A percentile compares a stretch with the other conserved stretches of the same genome.
Evolutionary conservation across 371 early-diverging fungal species (phyloP).

Genomic region (Mortierella polycephala): DNA sequence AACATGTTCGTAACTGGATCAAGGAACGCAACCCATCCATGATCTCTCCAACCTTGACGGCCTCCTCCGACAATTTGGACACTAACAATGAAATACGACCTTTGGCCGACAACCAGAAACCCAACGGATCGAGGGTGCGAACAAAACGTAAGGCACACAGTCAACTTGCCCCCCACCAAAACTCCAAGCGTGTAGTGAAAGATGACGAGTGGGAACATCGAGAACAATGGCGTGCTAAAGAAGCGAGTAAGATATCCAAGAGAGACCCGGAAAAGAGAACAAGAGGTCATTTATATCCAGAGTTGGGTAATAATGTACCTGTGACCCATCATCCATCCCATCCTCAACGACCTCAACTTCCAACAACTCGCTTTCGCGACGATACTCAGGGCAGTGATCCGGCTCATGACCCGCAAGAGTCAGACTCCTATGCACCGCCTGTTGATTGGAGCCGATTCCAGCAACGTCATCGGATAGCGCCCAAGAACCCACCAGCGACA

Average conservation of each 20-base stretch:
- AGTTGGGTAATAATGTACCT: too few species aligned
- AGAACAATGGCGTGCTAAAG: too few species aligned
- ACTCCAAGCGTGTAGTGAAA: too few species aligned
- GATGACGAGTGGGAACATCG: too few species aligned
- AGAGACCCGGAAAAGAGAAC: too few species aligned
- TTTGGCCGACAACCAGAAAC: background rate
- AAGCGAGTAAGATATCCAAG: too few species aligned
- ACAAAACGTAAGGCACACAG: constrained; percentile 3
- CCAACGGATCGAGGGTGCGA: constrained; percentile 1
- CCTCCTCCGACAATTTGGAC: constrained; percentile 13
- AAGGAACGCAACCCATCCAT: constrained; percentile 39
- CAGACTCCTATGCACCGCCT: constrained; percentile 13
- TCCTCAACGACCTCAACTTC: background rate
- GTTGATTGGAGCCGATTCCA: constrained; percentile 31
- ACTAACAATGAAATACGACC: constrained; percentile 1
- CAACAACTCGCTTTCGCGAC: background rate
- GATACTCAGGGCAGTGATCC: constrained; percentile 3
- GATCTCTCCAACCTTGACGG: constrained; percentile 34
- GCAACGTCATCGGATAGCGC: background rate
- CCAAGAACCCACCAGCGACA: background rate
- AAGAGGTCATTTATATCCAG: too few species aligned
- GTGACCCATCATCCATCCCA: too few species aligned
- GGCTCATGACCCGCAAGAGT: constrained; percentile 12
- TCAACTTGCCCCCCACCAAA: background rate
- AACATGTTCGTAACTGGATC: constrained; percentile 41